Percentiles rank a stretch among this genome's conserved stretches.
Evolutionary conservation across 768 basidiomycete species (phyloP).

Genomic region (Trametes coccinea): DNA sequence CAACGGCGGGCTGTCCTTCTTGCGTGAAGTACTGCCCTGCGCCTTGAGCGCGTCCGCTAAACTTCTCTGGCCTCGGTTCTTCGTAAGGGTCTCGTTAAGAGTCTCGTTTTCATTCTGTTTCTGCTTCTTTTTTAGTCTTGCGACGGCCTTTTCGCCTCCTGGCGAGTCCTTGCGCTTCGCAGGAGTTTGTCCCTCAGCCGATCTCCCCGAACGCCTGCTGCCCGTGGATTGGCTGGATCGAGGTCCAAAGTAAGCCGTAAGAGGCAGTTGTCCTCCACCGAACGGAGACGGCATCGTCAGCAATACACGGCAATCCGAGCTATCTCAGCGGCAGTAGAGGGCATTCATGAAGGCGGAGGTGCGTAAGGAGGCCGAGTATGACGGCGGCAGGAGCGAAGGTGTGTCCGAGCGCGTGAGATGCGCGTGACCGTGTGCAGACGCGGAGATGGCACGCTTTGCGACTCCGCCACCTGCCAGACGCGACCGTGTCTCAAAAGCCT

Average conservation of each 20-base stretch:
- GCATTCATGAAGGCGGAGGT: neutral
- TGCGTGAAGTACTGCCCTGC: neutral
- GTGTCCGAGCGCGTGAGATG: neutral
- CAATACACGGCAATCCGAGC: neutral
- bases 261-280: constrained; percentile 3
- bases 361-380: too few species aligned
- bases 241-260: constrained; percentile 5
- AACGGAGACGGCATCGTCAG: neutral
- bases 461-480: constrained; percentile 28
- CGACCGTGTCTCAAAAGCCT: constrained; percentile 22
- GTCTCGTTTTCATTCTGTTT: constrained; percentile 22
- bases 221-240: neutral
- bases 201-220: neutral
- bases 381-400: neutral
- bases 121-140: constrained; percentile 17
- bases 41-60: neutral
- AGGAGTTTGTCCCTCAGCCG: neutral
- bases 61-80: neutral
- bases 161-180: neutral
- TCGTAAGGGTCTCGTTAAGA: neutral
- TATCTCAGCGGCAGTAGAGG: neutral
- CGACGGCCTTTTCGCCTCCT: neutral
- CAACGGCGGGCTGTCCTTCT: neutral
- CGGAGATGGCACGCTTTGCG: constrained; percentile 43
- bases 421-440: constrained; percentile 24